Evolutionary conservation across 768 basidiomycete genomes (phyloP).

Genomic region (Boletus reticuloceps): DNA sequence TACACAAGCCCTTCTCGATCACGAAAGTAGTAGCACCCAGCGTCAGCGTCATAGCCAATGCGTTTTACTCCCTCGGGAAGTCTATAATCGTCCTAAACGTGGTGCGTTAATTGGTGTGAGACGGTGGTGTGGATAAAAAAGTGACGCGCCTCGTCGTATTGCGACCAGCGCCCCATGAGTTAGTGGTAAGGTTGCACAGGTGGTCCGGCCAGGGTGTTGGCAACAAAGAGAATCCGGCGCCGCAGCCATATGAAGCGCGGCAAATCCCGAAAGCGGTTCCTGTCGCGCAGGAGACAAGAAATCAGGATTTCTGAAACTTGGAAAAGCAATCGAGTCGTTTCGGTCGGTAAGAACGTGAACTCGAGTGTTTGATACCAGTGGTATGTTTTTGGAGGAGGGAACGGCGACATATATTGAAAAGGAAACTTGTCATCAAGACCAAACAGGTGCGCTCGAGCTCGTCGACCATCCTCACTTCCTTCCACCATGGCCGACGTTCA

Average conservation of each 20-base stretch:
- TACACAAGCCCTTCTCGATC: slow-evolving; percentile 49
- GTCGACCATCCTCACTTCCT: not conserved
- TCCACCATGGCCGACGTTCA: slow-evolving; percentile 37
- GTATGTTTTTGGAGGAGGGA: not conserved
- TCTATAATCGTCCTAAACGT: slow-evolving; percentile 46
- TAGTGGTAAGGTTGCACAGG: not conserved
- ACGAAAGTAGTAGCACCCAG: slow-evolving; percentile 61
- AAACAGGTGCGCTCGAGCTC: slow-evolving; percentile 16
- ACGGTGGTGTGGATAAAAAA: not conserved
- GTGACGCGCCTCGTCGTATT: slow-evolving; percentile 31
- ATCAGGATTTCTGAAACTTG: not conserved
- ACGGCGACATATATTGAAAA: slow-evolving; percentile 8
- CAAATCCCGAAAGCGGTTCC: slow-evolving; percentile 14
- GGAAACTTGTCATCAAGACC: slow-evolving; percentile 14
- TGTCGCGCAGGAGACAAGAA: not conserved
- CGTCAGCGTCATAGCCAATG: slow-evolving; percentile 76
- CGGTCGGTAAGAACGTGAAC: no score
- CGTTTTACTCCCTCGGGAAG: slow-evolving; percentile 56
- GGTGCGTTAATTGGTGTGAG: not conserved
- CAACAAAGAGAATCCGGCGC: slow-evolving; percentile 1
- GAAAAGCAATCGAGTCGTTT: not conserved
- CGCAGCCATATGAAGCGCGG: slow-evolving; percentile 8
- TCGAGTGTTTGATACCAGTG: no score
- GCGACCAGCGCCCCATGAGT: slow-evolving; percentile 38
- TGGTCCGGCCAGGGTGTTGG: slow-evolving; percentile 23